Evolutionary conservation across 441 rosid genomes (phyloP).

Genomic region (Bruguiera hainesii): DNA sequence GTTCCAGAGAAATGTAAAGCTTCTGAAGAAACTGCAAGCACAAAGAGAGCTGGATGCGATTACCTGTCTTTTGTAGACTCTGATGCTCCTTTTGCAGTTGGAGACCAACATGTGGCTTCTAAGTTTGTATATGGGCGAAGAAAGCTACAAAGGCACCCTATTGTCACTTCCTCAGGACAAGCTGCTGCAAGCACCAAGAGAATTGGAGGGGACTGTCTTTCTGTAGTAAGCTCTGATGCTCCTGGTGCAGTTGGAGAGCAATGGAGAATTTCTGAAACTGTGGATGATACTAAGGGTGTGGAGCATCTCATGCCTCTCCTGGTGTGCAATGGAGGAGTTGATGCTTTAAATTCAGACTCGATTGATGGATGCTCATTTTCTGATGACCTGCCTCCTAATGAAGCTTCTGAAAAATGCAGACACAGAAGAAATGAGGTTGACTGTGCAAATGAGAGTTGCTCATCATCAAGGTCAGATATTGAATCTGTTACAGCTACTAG

Average conservation of each 20-base stretch:
- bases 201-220: constrained; percentile 35
- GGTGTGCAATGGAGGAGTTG: constrained; percentile 17
- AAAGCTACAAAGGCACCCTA: constrained; percentile 33
- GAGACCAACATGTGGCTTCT: too few relatives aligned
- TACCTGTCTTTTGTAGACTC: too few relatives aligned
- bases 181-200: constrained; percentile 27
- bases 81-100: too few relatives aligned
- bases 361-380: constrained; percentile 21
- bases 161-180: constrained; percentile 26
- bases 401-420: constrained; percentile 24
- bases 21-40: constrained; percentile 17
- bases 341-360: constrained; percentile 23
- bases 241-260: constrained; percentile 32
- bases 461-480: constrained; percentile 56
- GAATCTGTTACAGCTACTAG: constrained; percentile 47
- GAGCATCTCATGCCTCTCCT: constrained; percentile 24
- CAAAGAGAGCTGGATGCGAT: too few relatives aligned
- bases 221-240: constrained; percentile 40
- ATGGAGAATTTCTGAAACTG: constrained; percentile 23
- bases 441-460: constrained; percentile 64
- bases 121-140: constrained; percentile 58
- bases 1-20: constrained; percentile 27
- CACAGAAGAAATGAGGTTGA: constrained; percentile 42
- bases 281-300: constrained; percentile 23
- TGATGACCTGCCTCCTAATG: constrained; percentile 28